Percentiles rank a stretch among this genome's conserved stretches.
Evolutionary conservation across 352 stramenopile genomes (phyloP).

Genomic region (Phytophthora pinifolia): DNA sequence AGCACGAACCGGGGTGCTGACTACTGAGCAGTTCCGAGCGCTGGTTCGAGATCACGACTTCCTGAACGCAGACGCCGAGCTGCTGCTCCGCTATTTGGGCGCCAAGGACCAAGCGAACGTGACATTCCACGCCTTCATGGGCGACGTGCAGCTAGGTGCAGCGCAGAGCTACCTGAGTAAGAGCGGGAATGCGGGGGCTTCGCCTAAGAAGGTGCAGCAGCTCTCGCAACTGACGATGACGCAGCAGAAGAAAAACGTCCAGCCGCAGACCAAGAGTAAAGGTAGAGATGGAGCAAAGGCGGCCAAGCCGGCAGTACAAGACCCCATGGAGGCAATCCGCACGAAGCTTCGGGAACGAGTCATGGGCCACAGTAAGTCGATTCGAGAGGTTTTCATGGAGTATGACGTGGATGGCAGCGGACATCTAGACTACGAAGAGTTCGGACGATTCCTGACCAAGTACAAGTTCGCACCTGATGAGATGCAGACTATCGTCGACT

Average conservation of each 20-base stretch:
- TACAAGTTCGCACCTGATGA: slow-evolving; percentile 59
- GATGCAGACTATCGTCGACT: slow-evolving; percentile 42
- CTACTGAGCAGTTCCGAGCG: slow-evolving; percentile 41
- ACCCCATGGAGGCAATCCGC: slow-evolving; percentile 59
- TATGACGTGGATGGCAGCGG: slow-evolving; percentile 64
- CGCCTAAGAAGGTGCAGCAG: slow-evolving; percentile 46
- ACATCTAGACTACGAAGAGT: slow-evolving; percentile 65
- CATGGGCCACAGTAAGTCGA: slow-evolving; percentile 73
- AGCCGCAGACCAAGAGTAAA: slow-evolving; percentile 22
- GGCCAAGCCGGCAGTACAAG: slow-evolving; percentile 13
- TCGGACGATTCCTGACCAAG: slow-evolving; percentile 64
- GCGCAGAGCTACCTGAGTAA: slow-evolving; percentile 41
- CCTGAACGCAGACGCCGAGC: slow-evolving; percentile 46
- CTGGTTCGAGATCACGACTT: slow-evolving; percentile 63
- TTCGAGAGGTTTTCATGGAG: slow-evolving; percentile 71
- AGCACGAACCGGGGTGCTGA: slow-evolving; percentile 47
- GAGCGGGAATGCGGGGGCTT: slow-evolving; percentile 17
- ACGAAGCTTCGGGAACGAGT: slow-evolving; percentile 59
- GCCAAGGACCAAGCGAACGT: slow-evolving; percentile 37
- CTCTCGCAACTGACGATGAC: slow-evolving; percentile 26
- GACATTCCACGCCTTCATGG: slow-evolving; percentile 59
- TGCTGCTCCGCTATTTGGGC: slow-evolving; percentile 49
- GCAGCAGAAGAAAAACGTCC: slow-evolving; percentile 21
- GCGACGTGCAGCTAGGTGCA: slow-evolving; percentile 32
- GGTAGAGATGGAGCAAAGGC: slow-evolving; percentile 2